Conservation (phyloP, 1,139 yeast genomes). For the Yamadazyma siamensis region DNA sequence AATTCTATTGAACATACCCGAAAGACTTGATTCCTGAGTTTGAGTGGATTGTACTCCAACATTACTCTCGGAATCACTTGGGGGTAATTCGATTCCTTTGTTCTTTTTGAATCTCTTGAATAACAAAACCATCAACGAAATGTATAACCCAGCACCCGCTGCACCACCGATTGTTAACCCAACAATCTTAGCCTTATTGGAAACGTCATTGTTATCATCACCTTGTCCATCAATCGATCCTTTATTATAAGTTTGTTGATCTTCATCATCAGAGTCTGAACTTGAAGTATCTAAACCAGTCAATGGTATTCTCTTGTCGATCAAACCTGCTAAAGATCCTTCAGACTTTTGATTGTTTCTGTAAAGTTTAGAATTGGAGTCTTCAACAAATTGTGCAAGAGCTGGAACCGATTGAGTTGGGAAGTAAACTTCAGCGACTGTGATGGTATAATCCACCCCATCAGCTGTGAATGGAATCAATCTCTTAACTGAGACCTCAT, state of each 20-base stretch:
- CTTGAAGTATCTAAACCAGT: slow-evolving; percentile 40
- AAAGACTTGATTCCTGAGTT: slow-evolving; percentile 21
- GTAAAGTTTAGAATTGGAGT: slow-evolving; percentile 48
- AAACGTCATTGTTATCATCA: slow-evolving; percentile 10
- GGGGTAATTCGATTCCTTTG: slow-evolving; percentile 37
- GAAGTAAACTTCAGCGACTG: slow-evolving; percentile 76
- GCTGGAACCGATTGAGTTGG: slow-evolving; percentile 46
- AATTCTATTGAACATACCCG: slow-evolving; percentile 32
- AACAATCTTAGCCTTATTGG: slow-evolving; percentile 43
- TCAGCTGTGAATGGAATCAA: slow-evolving; percentile 61
- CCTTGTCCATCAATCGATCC: slow-evolving; percentile 41
- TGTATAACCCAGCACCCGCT: slow-evolving; percentile 58
- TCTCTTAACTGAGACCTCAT: slow-evolving; percentile 52
- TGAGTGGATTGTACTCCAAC: slow-evolving; percentile 22
- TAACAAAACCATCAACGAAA: slow-evolving; percentile 47
- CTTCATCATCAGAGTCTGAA: slow-evolving; percentile 20
- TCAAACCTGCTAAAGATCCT: slow-evolving; percentile 49
- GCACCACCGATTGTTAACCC: slow-evolving; percentile 69
- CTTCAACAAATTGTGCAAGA: slow-evolving; percentile 43
- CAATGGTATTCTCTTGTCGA: slow-evolving; percentile 64
- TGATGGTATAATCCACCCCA: slow-evolving; percentile 55
- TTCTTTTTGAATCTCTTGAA: slow-evolving; percentile 39
- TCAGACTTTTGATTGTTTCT: slow-evolving; percentile 46
- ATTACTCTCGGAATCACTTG: slow-evolving; percentile 41
- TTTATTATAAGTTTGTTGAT: slow-evolving; percentile 34